These are phyloP conservation scores for Saccharomycopsis babjevae DNA, from an alignment of 805 yeast genomes.

Conservation along the genomic window DNA sequence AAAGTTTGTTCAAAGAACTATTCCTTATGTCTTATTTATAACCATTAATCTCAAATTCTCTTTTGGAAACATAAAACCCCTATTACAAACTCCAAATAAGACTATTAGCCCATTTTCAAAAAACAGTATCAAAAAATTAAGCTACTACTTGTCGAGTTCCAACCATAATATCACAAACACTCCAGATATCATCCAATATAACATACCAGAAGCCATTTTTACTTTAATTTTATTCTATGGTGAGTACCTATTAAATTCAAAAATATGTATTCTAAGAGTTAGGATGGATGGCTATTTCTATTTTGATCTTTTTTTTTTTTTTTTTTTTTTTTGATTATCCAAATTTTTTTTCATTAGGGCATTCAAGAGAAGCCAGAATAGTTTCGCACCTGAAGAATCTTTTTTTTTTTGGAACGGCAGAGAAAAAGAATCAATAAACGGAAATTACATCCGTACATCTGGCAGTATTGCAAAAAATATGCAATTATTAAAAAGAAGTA, in stretches of 20 bases:
- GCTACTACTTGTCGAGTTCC: neutral
- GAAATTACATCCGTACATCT: too few species aligned
- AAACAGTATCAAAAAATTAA: neutral
- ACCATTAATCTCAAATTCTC: neutral
- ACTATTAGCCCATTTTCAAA: neutral
- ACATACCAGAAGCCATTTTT: slow-evolving; percentile 10
- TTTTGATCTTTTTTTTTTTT: neutral
- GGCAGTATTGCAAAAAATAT: too few species aligned
- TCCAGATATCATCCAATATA: neutral
- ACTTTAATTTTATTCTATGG: slow-evolving; percentile 1
- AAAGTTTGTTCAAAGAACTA: too few species aligned
- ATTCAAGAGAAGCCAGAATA: too few species aligned
- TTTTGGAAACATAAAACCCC: neutral
- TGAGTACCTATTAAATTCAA: neutral
- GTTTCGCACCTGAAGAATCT: too few species aligned
- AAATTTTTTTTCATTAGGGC: too few species aligned
- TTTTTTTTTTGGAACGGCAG: too few species aligned
- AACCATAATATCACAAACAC: neutral
- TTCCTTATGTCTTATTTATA: neutral
- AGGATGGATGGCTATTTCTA: neutral
- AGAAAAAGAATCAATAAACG: too few species aligned
- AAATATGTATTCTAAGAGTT: neutral
- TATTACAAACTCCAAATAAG: neutral
- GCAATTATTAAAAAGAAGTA: too few species aligned
- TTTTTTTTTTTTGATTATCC: neutral